phyloP scores from a whole-genome alignment of 2,329 filamentous ascomycete species.

The Penicillium sp. region DNA sequence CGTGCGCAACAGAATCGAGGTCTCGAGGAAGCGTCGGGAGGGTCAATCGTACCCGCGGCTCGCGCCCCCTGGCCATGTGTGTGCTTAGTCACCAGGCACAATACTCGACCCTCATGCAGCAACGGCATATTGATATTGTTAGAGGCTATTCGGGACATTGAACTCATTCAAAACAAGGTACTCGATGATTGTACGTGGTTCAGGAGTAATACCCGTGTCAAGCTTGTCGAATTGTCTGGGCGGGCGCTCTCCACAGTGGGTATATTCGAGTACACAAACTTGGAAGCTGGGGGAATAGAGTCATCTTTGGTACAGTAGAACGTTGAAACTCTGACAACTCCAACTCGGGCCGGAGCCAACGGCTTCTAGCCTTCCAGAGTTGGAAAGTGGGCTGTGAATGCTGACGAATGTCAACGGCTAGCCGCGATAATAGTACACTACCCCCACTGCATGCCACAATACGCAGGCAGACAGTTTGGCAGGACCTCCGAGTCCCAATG shows the following conservation, averaged over 20 bases:
- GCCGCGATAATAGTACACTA: conserved; percentile 5
- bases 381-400: not conserved
- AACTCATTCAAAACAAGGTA: not conserved
- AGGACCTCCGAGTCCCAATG: not conserved
- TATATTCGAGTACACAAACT: not conserved
- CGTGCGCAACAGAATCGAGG: not conserved
- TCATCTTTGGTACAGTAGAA: not conserved
- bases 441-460: not conserved
- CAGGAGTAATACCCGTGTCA: not conserved
- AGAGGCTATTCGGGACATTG: not conserved
- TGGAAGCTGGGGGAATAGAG: not conserved
- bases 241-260: not conserved
- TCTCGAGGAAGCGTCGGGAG: conserved; percentile 1
- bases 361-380: not conserved
- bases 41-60: conserved; percentile 16
- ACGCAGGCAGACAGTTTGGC: not conserved
- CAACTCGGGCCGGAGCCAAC: not conserved
- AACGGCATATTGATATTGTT: not conserved
- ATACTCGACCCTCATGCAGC: not conserved
- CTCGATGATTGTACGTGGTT: not conserved
- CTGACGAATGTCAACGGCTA: not conserved
- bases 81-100: conserved; percentile 21
- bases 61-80: conserved; percentile 21
- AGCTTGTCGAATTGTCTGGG: not conserved
- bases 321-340: not conserved